These are phyloP conservation scores for Nicotiana benthamiana DNA, from an alignment of 257 asterid species.

Conservation along the genomic window DNA sequence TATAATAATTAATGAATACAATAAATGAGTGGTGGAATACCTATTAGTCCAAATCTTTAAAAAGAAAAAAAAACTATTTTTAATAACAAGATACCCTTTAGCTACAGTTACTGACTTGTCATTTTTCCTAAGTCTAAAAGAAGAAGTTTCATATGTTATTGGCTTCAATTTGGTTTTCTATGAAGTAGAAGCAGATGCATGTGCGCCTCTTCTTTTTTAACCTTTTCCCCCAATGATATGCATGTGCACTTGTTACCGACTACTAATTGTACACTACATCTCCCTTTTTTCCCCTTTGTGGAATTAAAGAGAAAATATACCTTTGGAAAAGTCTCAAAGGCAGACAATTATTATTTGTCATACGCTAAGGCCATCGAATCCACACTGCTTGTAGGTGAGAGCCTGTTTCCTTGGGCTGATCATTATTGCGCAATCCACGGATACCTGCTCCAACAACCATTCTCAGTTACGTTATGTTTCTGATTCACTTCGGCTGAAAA, in stretches of 20 bases:
- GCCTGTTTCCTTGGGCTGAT: slow-evolving; percentile 87
- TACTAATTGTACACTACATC: not conserved
- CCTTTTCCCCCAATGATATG: not conserved
- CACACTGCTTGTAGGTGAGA: slow-evolving; percentile 67
- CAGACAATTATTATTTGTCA: slow-evolving; percentile 16
- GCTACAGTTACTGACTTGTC: not conserved
- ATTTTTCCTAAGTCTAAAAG: not conserved
- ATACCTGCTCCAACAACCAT: slow-evolving; percentile 39
- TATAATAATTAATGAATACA: not conserved
- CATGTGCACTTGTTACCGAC: not conserved
- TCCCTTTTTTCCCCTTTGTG: not conserved
- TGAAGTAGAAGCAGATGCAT: not conserved
- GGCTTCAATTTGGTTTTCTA: not conserved
- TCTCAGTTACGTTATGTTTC: not conserved
- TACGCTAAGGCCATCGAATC: slow-evolving; percentile 91
- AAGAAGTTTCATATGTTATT: not conserved
- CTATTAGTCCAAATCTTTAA: slow-evolving; percentile 14
- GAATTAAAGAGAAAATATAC: not conserved
- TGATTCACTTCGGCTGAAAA: not conserved
- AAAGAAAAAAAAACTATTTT: slow-evolving; percentile 8
- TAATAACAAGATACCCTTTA: not conserved
- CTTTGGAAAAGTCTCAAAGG: not conserved
- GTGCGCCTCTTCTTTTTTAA: not conserved
- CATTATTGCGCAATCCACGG: slow-evolving; percentile 74
- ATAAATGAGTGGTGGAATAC: not conserved